Evolutionary conservation across 2,329 filamentous ascomycete species (phyloP).

Genomic region (Colletotrichum endophyticum): DNA sequence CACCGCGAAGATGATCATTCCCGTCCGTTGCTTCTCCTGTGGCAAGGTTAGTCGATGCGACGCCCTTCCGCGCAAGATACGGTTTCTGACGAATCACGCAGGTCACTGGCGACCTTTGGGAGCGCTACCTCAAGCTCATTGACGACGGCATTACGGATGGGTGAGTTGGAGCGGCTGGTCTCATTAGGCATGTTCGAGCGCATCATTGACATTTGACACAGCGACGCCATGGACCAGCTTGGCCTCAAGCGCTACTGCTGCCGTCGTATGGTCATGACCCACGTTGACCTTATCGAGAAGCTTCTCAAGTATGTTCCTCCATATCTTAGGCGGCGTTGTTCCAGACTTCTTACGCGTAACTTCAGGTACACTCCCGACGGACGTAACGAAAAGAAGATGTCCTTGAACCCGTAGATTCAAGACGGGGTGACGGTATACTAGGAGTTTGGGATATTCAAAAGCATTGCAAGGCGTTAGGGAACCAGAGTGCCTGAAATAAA

Average conservation of each 20-base stretch:
- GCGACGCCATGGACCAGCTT: slow-evolving; percentile 94
- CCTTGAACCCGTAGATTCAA: slow-evolving; percentile 32
- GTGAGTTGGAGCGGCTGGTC: slow-evolving; percentile 51
- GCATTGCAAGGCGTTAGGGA: slow-evolving; percentile 27
- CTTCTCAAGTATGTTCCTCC: slow-evolving; percentile 76
- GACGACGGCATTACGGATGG: slow-evolving; percentile 78
- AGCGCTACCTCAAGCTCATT: slow-evolving; percentile 89
- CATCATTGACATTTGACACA: slow-evolving; percentile 40
- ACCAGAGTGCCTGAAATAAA: neutral
- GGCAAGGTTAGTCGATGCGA: slow-evolving; percentile 76
- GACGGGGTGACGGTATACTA: slow-evolving; percentile 19
- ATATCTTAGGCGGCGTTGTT: neutral
- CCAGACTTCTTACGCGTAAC: slow-evolving; percentile 19
- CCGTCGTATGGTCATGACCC: slow-evolving; percentile 99
- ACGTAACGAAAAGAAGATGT: slow-evolving; percentile 66
- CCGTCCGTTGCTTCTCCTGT: slow-evolving; percentile 97
- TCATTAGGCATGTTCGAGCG: neutral
- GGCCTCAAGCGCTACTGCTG: slow-evolving; percentile 97
- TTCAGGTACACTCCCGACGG: slow-evolving; percentile 66
- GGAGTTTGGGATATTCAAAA: neutral
- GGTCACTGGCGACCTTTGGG: slow-evolving; percentile 98
- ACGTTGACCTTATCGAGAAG: slow-evolving; percentile 98
- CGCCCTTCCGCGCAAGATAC: neutral
- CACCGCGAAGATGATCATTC: slow-evolving; percentile 85
- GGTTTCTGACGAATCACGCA: slow-evolving; percentile 45